Conservation (phyloP, 2,329 filamentous ascomycete species). For the Hypoxylon sp. region DNA sequence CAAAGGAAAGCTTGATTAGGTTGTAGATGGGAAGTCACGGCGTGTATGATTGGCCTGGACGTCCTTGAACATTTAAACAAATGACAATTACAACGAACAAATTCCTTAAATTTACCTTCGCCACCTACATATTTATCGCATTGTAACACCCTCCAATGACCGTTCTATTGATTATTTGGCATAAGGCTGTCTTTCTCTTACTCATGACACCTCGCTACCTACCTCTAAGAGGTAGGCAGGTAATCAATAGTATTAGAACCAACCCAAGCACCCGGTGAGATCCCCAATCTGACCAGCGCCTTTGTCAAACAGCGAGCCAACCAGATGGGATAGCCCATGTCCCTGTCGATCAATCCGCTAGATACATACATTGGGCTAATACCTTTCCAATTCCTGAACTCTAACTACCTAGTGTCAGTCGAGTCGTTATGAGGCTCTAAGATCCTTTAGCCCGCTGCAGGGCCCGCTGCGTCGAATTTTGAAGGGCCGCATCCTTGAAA, state of each 20-base stretch:
- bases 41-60: constrained; percentile 15
- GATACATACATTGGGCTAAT: constrained; percentile 20
- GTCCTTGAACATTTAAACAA: constrained; percentile 11
- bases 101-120: constrained; percentile 21
- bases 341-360: constrained; percentile 32
- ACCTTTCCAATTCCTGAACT: constrained; percentile 5
- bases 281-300: constrained; percentile 20
- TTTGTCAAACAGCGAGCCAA: constrained; percentile 33
- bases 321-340: constrained; percentile 31
- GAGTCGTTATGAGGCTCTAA: constrained; percentile 23
- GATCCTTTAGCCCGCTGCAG: constrained; percentile 1
- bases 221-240: background rate
- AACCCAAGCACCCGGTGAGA: constrained; percentile 24
- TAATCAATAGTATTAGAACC: constrained; percentile 14
- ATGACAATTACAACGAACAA: constrained; percentile 2
- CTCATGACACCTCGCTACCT: constrained; percentile 6
- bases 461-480: background rate
- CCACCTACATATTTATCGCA: constrained; percentile 19
- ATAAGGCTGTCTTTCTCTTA: constrained; percentile 21
- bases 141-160: constrained; percentile 9
- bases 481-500: background rate
- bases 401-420: constrained; percentile 14
- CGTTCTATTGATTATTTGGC: background rate
- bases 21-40: constrained; percentile 7
- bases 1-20: constrained; percentile 12